Evolutionary conservation across 2,329 filamentous ascomycete genomes (phyloP).

Genomic region (Aureobasidium sp.): DNA sequence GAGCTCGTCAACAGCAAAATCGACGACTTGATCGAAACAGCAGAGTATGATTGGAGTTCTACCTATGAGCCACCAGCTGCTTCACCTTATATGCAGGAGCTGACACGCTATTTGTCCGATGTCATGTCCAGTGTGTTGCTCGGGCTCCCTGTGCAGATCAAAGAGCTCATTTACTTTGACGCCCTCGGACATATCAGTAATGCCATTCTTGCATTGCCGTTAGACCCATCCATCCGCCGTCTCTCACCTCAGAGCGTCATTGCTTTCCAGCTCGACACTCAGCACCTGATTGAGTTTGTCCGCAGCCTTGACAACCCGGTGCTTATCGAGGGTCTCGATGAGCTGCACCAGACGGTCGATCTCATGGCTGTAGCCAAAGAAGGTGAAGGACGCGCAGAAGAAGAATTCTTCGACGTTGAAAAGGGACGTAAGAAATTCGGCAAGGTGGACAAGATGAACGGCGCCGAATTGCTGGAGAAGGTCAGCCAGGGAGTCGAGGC

Average conservation of each 20-base stretch:
- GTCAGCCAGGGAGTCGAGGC: conserved; percentile 22
- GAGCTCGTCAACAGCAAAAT: conserved; percentile 98
- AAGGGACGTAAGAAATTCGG: conserved; percentile 89
- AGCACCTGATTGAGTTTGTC: conserved; percentile 79
- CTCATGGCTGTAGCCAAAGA: conserved; percentile 62
- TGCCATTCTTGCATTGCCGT: conserved; percentile 48
- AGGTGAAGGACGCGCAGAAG: conserved; percentile 52
- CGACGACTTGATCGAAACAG: conserved; percentile 91
- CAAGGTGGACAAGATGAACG: conserved; percentile 83
- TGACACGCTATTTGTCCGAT: conserved; percentile 86
- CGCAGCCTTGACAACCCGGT: conserved; percentile 72
- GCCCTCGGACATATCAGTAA: conserved; percentile 84
- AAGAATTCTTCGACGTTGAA: conserved; percentile 92
- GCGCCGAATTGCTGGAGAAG: conserved; percentile 87
- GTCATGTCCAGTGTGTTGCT: conserved; percentile 95
- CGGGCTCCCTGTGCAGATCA: conserved; percentile 89
- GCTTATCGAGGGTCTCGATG: conserved; percentile 79
- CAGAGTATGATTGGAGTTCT: conserved; percentile 87
- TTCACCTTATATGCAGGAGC: conserved; percentile 89
- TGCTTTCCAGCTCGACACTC: conserved; percentile 73
- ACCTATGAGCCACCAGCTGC: conserved; percentile 59
- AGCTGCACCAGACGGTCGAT: conserved; percentile 84
- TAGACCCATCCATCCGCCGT: conserved; percentile 68
- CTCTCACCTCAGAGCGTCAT: conserved; percentile 83
- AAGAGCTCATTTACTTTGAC: conserved; percentile 96